A percentile compares a stretch with the other conserved stretches of the same genome.
Conservation (phyloP, 345 rosid species). For the Aurinia saxatilis region DNA sequence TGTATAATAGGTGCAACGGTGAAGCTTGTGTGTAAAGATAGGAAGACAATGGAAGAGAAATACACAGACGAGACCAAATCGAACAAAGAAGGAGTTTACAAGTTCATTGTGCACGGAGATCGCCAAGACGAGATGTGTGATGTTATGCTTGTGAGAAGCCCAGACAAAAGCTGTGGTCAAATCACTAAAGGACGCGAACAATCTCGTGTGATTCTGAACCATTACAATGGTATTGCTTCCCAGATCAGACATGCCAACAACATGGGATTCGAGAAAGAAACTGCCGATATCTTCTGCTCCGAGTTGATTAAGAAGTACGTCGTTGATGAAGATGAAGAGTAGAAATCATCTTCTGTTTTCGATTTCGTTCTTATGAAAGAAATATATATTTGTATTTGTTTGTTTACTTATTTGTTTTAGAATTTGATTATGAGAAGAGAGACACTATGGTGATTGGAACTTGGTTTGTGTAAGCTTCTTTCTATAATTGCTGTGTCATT, state of each 20-base stretch:
- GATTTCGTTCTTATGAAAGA: not conserved
- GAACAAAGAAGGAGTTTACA: slow-evolving; percentile 50
- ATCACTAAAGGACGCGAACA: slow-evolving; percentile 60
- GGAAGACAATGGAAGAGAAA: slow-evolving; percentile 35
- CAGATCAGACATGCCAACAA: slow-evolving; percentile 50
- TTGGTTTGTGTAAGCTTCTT: slow-evolving; percentile 10
- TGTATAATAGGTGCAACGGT: slow-evolving; percentile 61
- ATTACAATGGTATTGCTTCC: slow-evolving; percentile 56
- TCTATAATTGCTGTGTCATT: not conserved
- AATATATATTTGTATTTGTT: slow-evolving; percentile 1
- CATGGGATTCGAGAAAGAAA: slow-evolving; percentile 53
- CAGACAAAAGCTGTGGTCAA: slow-evolving; percentile 34
- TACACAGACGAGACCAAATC: slow-evolving; percentile 48
- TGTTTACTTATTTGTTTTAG: slow-evolving; percentile 3
- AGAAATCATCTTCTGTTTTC: not conserved
- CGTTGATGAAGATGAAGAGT: slow-evolving; percentile 38
- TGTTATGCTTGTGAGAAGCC: slow-evolving; percentile 52
- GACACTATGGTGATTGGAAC: not conserved
- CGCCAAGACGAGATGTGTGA: slow-evolving; percentile 69
- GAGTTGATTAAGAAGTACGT: slow-evolving; percentile 58
- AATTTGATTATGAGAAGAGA: not conserved
- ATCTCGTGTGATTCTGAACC: slow-evolving; percentile 73
- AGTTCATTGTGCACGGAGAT: slow-evolving; percentile 51
- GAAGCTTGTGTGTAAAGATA: slow-evolving; percentile 49
- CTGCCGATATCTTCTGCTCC: slow-evolving; percentile 45